phyloP scores from a whole-genome alignment of 2,329 filamentous ascomycete species.

The Triangularia setosa region DNA sequence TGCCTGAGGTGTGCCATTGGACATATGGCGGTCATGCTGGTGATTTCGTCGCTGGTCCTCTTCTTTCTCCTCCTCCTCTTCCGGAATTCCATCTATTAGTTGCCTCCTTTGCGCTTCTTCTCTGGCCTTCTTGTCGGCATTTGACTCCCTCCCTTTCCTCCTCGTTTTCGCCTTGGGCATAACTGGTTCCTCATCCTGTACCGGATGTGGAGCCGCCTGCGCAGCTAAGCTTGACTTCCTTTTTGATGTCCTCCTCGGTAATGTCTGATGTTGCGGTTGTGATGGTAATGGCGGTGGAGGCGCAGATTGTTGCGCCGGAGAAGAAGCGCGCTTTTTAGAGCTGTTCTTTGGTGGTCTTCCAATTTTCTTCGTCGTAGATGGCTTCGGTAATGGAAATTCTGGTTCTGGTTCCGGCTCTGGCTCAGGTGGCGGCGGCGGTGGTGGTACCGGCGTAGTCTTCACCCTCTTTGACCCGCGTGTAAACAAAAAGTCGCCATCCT shows the following conservation, averaged over 20 bases:
- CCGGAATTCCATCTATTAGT: conserved; percentile 7
- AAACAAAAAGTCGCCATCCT: conserved; percentile 75
- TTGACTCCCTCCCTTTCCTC: conserved; percentile 32
- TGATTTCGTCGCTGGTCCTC: conserved; percentile 7
- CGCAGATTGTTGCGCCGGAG: conserved; percentile 17
- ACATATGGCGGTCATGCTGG: neutral
- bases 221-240: conserved; percentile 40
- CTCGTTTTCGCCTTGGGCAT: conserved; percentile 34
- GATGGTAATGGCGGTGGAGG: conserved; percentile 25
- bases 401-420: conserved; percentile 37
- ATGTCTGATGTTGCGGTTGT: conserved; percentile 17
- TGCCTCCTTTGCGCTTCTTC: conserved; percentile 28
- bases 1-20: neutral
- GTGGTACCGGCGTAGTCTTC: conserved; percentile 50
- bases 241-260: conserved; percentile 30
- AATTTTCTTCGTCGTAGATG: conserved; percentile 35
- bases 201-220: conserved; percentile 29
- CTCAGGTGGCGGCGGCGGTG: conserved; percentile 17
- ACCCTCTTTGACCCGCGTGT: conserved; percentile 62
- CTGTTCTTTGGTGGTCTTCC: conserved; percentile 29
- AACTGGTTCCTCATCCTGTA: conserved; percentile 33
- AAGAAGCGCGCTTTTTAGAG: conserved; percentile 26
- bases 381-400: conserved; percentile 28
- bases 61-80: conserved; percentile 5
- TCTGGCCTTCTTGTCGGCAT: conserved; percentile 38